These are phyloP conservation scores for Amaranthus hypochondriacus DNA, from an alignment of 148 eudicot genomes.

Conservation along the genomic window DNA sequence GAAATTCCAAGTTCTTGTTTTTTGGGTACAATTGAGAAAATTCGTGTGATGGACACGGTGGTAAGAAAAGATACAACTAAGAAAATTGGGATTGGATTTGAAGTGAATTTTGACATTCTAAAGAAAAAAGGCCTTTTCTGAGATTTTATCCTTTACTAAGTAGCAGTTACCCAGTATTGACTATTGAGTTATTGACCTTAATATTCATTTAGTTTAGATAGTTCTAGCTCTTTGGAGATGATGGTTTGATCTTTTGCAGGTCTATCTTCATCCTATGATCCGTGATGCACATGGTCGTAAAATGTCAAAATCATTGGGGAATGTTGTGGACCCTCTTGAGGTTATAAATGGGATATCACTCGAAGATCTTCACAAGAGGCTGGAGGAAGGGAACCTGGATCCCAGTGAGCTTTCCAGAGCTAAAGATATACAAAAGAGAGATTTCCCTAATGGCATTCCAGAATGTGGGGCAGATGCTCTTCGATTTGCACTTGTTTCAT, in stretches of 20 bases:
- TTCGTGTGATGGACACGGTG: background rate
- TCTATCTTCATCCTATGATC: constrained; percentile 95
- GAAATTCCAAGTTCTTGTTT: background rate
- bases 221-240: background rate
- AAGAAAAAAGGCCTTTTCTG: background rate
- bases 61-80: background rate
- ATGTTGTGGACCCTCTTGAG: constrained; percentile 91
- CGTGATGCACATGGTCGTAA: constrained; percentile 97
- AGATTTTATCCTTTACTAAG: background rate
- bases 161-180: too few relatives aligned
- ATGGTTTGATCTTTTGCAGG: constrained; percentile 35
- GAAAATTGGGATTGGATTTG: background rate
- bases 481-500: constrained; percentile 85
- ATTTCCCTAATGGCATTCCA: constrained; percentile 83
- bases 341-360: constrained; percentile 76
- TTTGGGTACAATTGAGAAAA: background rate
- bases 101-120: background rate
- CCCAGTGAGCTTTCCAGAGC: constrained; percentile 60
- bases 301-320: constrained; percentile 96
- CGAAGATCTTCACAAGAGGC: constrained; percentile 82
- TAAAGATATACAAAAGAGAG: constrained; percentile 78
- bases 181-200: background rate
- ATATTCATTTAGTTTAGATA: background rate
- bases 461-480: constrained; percentile 99
- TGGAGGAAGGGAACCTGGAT: constrained; percentile 84